phyloP scores from a whole-genome alignment of 2,329 filamentous ascomycete species.

The Rasamsonia emersonii region DNA sequence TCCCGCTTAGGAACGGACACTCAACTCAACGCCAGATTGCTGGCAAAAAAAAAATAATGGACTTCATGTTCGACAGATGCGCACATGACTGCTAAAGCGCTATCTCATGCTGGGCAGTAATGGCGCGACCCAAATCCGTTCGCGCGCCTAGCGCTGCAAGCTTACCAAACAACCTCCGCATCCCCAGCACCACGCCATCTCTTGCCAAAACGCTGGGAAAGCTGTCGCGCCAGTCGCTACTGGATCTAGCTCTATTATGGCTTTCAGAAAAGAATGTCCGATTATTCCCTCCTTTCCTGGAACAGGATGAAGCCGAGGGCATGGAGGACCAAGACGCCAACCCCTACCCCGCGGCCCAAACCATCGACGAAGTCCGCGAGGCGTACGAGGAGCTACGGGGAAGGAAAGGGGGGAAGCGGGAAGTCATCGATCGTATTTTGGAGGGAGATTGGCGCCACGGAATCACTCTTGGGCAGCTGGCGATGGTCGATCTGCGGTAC shows the following conservation, averaged over 20 bases:
- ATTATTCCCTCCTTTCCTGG: conserved; percentile 53
- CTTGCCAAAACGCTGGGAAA: conserved; percentile 60
- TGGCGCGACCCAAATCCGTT: conserved; percentile 25
- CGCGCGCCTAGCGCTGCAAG: conserved; percentile 60
- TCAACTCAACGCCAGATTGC: no score
- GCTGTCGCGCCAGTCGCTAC: conserved; percentile 62
- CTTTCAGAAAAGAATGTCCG: conserved; percentile 58
- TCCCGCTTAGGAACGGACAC: no score
- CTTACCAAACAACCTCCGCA: conserved; percentile 61
- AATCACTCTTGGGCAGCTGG: conserved; percentile 46
- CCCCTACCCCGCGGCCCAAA: conserved; percentile 59
- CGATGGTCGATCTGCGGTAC: conserved; percentile 46
- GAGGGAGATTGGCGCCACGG: conserved; percentile 51
- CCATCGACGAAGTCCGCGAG: conserved; percentile 57
- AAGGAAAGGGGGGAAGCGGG: conserved; percentile 44
- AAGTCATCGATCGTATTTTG: conserved; percentile 48
- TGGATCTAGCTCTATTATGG: conserved; percentile 69
- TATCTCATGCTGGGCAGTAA: no score
- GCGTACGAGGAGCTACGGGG: conserved; percentile 54
- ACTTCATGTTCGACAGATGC: no score
- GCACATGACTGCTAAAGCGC: no score
- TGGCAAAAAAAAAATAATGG: no score
- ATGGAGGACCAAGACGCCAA: conserved; percentile 54
- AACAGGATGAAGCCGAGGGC: conserved; percentile 38
- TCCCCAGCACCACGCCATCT: conserved; percentile 56